Evolutionary conservation across 1,139 yeast species (phyloP).

Genomic region (Yamadazyma sp.): DNA sequence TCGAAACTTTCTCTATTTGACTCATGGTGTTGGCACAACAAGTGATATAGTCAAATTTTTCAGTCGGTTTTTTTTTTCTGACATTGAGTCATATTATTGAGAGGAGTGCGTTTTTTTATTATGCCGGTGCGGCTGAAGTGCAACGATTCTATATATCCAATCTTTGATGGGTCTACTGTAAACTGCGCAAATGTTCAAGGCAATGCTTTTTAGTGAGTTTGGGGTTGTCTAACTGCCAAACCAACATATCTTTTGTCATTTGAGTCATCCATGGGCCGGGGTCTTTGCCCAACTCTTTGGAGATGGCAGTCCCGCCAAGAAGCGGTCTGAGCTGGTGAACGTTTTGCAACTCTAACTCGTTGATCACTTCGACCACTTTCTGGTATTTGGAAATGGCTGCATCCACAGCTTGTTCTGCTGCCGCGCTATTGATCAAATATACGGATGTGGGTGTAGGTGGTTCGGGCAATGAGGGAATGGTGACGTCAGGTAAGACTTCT

Average conservation of each 20-base stretch:
- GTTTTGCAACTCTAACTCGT: constrained; percentile 32
- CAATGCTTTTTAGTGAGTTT: constrained; percentile 52
- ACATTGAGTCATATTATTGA: too few species aligned
- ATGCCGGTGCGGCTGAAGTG: too few species aligned
- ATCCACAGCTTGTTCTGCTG: background rate
- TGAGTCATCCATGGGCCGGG: constrained; percentile 86
- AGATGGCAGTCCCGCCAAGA: constrained; percentile 69
- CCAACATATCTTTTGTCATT: constrained; percentile 53
- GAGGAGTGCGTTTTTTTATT: too few species aligned
- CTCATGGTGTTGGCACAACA: too few species aligned
- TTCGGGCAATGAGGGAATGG: background rate
- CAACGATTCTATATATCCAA: too few species aligned
- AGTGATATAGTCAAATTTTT: too few species aligned
- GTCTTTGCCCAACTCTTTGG: constrained; percentile 50
- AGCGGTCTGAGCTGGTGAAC: constrained; percentile 52
- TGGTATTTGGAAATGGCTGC: constrained; percentile 30
- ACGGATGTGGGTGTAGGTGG: constrained; percentile 7
- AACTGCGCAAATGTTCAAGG: constrained; percentile 34
- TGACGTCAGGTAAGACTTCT: constrained; percentile 21
- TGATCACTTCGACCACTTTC: constrained; percentile 26
- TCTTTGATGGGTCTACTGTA: too few species aligned
- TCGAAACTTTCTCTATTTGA: constrained; percentile 55
- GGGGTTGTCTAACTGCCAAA: constrained; percentile 80
- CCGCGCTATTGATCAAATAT: background rate
- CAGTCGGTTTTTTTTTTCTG: too few species aligned